Conservation (phyloP, 164 flowering plant species). For the Berberis vulgaris region DNA sequence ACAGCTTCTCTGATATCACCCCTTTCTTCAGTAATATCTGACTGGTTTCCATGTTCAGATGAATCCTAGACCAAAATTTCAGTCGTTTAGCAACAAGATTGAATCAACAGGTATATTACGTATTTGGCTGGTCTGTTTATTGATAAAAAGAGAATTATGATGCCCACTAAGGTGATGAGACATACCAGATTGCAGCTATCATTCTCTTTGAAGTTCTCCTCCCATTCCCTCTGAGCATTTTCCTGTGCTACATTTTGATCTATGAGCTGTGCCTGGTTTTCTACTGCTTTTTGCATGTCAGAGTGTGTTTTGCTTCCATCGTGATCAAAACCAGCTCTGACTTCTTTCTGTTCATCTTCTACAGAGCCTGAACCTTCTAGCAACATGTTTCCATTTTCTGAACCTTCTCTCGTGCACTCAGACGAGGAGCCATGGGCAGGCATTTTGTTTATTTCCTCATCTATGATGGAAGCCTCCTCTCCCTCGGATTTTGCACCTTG, state of each 20-base stretch:
- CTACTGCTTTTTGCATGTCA: conserved; percentile 59
- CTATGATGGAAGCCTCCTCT: conserved; percentile 6
- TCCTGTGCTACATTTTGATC: conserved; percentile 66
- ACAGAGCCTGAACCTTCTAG: conserved; percentile 3
- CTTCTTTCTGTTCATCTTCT: conserved; percentile 17
- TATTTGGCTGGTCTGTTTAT: too few species aligned
- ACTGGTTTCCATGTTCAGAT: conserved; percentile 60
- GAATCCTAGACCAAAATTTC: not conserved
- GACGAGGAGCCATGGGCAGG: conserved; percentile 12
- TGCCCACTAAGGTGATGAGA: not conserved
- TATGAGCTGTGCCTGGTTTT: conserved; percentile 58
- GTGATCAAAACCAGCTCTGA: conserved; percentile 8
- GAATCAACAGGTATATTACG: too few species aligned
- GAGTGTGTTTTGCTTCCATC: conserved; percentile 20
- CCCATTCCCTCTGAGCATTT: conserved; percentile 91
- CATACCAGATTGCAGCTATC: conserved; percentile 52
- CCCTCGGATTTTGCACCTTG: conserved; percentile 17
- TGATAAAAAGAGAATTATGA: too few species aligned
- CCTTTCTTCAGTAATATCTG: conserved; percentile 72
- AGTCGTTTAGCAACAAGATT: not conserved
- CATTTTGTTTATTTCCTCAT: conserved; percentile 12
- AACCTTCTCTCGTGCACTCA: conserved; percentile 13
- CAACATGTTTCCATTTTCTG: conserved; percentile 13
- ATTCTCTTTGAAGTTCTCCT: conserved; percentile 62
- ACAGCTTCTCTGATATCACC: conserved; percentile 35